Base-by-base conservation (phyloP, 1,284 basidiomycete species). In the Papiliotrema terrestris region DNA sequence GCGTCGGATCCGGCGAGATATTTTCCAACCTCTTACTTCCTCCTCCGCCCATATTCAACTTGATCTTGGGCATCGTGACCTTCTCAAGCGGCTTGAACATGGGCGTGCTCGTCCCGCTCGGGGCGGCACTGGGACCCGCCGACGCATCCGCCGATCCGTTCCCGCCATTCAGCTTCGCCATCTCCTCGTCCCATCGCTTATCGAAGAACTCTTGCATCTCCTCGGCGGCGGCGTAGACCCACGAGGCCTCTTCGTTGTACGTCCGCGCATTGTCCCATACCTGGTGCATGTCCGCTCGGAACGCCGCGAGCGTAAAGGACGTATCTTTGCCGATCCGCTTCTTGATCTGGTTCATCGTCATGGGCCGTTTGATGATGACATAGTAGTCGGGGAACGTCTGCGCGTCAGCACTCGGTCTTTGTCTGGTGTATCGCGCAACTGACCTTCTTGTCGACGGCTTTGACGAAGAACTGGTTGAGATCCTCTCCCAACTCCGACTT, bases 251-350 rank as follows among this genome's bases (percentile, higher is more conserved):
- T 52, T 70, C 51, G 75, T 94, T 90, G 79, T 92, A 95, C 41
- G 84, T 88, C 68, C 88, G 84, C 4, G 95, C 94, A 71, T 98
- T 98, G 72, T 84, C 82, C 76, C 95, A 95, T 87, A 98, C 92
- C 49, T 92, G 82, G 59, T 78, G 73, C 63, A 91, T 91, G 76
- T 98, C 94, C 49, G 85, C 83, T 51, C 83, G 82, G 79, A 87
- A 93, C 48, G 82, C 79, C 36, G 83, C 78, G 43, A 93, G 84
- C 43, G 80, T 85, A 77, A 90, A 90, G 80, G 93, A 91, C 54
- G 83, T 81, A 38, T 83, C 82, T 55, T 83, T 81, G 57, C 83
- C 85, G 56, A 88, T 83, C 32, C 89, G 87, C 69, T 92, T 92
- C 57, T 89, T 87, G 69, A 98, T 87, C 60, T 87, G 84, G 25